phyloP scores from a whole-genome alignment of 2,329 filamentous ascomycete genomes.

The Pseudogymnoascus sp. region DNA sequence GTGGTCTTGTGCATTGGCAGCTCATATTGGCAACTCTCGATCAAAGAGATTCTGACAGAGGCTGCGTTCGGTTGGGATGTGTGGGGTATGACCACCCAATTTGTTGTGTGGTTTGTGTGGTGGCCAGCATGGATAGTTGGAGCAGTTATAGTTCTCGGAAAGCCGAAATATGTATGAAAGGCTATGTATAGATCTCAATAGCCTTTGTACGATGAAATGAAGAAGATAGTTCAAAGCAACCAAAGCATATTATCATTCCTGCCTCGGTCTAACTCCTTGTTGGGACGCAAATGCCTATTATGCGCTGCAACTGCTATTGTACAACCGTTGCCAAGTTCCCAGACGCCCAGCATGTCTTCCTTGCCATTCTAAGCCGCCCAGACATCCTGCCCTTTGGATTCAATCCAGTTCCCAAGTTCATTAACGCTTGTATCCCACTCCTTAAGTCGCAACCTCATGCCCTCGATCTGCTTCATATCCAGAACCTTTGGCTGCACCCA shows the following conservation, averaged over 20 bases:
- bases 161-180: conserved; percentile 14
- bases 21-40: conserved; percentile 36
- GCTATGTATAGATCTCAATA: not conserved
- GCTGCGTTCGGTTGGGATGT: conserved; percentile 84
- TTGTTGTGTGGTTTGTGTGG: conserved; percentile 92
- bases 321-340: conserved; percentile 10
- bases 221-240: not conserved
- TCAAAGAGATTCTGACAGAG: conserved; percentile 55
- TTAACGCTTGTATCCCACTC: conserved; percentile 98
- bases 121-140: conserved; percentile 83
- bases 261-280: conserved; percentile 8
- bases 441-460: conserved; percentile 76
- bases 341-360: conserved; percentile 16
- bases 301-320: conserved; percentile 10
- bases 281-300: conserved; percentile 8
- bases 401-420: conserved; percentile 93
- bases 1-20: conserved; percentile 41
- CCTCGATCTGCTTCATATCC: conserved; percentile 89
- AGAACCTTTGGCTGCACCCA: conserved; percentile 99
- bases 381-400: conserved; percentile 85
- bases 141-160: conserved; percentile 43
- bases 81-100: conserved; percentile 79
- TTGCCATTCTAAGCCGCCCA: conserved; percentile 64
- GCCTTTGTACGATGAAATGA: not conserved
- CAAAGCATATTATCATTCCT: conserved; percentile 7